Evolutionary conservation across 2,329 filamentous ascomycete genomes (phyloP).

Genomic region (Trichophyton equinum): DNA sequence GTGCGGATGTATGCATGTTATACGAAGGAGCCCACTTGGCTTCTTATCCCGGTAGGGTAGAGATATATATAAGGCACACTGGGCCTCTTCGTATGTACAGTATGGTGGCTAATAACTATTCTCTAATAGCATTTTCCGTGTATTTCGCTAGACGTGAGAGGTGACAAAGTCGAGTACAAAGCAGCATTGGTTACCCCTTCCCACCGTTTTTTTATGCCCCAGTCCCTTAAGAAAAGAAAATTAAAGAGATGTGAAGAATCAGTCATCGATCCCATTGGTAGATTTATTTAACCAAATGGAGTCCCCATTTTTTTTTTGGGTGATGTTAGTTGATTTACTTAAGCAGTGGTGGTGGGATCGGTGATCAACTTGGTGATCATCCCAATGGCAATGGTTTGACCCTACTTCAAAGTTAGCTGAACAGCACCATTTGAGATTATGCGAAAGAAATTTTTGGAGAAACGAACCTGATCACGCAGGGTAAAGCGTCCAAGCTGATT

Average conservation of each 20-base stretch:
- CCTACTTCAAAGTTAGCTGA: constrained; percentile 40
- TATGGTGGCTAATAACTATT: not conserved
- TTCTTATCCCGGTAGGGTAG: not conserved
- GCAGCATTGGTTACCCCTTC: not conserved
- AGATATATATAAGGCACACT: not conserved
- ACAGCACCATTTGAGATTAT: not conserved
- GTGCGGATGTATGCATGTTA: not conserved
- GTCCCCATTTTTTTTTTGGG: not conserved
- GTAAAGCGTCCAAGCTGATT: constrained; percentile 87
- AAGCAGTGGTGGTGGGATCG: constrained; percentile 17
- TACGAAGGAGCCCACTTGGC: not conserved
- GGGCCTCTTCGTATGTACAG: not conserved
- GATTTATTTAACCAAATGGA: not conserved
- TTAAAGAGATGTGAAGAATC: not conserved
- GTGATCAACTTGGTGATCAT: constrained; percentile 88
- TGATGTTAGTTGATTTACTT: not conserved
- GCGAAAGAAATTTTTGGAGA: constrained; percentile 17
- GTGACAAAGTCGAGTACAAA: not conserved
- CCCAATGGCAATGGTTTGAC: constrained; percentile 98
- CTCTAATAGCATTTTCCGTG: not conserved
- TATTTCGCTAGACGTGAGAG: not conserved
- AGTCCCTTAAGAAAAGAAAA: not conserved
- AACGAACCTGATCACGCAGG: constrained; percentile 65
- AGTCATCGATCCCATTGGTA: not conserved
- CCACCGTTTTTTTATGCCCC: not conserved